Conservation (phyloP, 805 yeast genomes). For the Cyberlindnera euphorbiae region DNA sequence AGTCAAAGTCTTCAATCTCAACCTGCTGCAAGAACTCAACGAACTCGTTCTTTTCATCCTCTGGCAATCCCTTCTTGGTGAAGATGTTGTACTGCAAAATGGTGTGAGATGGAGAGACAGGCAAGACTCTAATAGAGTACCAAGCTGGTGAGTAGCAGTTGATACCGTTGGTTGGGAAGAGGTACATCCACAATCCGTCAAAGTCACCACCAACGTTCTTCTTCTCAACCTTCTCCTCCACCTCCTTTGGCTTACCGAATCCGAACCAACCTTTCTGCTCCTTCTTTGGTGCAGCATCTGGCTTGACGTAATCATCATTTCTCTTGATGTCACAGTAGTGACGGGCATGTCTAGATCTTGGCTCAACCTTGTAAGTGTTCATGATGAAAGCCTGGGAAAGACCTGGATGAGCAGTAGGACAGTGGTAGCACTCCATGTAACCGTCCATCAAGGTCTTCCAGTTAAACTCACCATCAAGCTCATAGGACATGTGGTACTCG, state of each 20-base stretch:
- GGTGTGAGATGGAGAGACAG: constrained; percentile 48
- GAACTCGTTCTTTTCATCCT: constrained; percentile 52
- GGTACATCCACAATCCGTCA: constrained; percentile 59
- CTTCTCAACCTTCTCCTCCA: constrained; percentile 16
- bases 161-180: constrained; percentile 56
- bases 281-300: constrained; percentile 26
- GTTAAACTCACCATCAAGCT: constrained; percentile 57
- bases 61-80: constrained; percentile 53
- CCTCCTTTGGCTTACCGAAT: constrained; percentile 33
- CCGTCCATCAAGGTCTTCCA: constrained; percentile 69
- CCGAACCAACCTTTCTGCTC: constrained; percentile 48
- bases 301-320: constrained; percentile 27
- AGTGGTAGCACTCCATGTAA: constrained; percentile 63
- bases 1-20: constrained; percentile 56
- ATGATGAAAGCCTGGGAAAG: constrained; percentile 50
- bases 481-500: constrained; percentile 61
- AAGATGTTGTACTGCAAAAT: constrained; percentile 56
- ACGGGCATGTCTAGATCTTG: constrained; percentile 54
- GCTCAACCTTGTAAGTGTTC: constrained; percentile 63
- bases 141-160: constrained; percentile 66
- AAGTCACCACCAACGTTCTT: constrained; percentile 57
- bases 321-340: constrained; percentile 53
- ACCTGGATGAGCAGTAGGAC: constrained; percentile 67
- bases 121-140: constrained; percentile 58
- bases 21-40: constrained; percentile 60